These are phyloP conservation scores for Penicillium sp. DNA, from an alignment of 2,329 filamentous ascomycete species.

Conservation along the genomic window DNA sequence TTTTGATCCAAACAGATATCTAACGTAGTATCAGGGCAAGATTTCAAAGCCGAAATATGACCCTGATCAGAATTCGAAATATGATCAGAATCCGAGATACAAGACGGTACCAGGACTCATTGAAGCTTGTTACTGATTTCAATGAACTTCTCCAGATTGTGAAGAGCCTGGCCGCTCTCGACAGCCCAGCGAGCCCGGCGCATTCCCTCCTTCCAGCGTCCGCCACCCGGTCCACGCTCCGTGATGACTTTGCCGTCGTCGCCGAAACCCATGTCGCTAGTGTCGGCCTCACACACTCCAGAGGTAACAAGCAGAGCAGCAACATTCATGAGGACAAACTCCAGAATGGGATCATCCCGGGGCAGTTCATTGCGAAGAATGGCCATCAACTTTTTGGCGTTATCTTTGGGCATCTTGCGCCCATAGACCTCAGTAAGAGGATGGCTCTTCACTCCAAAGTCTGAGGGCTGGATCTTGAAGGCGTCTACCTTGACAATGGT, in stretches of 20 bases:
- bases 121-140: constrained; percentile 67
- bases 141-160: constrained; percentile 80
- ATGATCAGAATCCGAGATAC: neutral
- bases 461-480: constrained; percentile 76
- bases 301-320: constrained; percentile 83
- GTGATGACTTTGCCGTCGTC: constrained; percentile 79
- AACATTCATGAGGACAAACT: constrained; percentile 94
- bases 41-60: neutral
- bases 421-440: constrained; percentile 76
- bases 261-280: constrained; percentile 74
- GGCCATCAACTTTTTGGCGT: constrained; percentile 77
- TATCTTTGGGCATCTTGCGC: constrained; percentile 82
- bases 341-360: constrained; percentile 78
- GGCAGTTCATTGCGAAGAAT: constrained; percentile 74
- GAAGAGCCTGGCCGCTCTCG: constrained; percentile 81
- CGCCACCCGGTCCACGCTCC: constrained; percentile 80
- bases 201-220: constrained; percentile 93
- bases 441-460: constrained; percentile 81
- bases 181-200: constrained; percentile 85
- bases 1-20: neutral
- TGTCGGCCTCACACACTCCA: constrained; percentile 81
- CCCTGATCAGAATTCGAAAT: no score
- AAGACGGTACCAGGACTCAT: constrained; percentile 2
- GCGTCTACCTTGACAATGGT: constrained; percentile 65
- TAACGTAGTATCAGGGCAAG: neutral